Evolutionary conservation across 805 yeast species (phyloP).

Genomic region (Pichia scutulata): DNA sequence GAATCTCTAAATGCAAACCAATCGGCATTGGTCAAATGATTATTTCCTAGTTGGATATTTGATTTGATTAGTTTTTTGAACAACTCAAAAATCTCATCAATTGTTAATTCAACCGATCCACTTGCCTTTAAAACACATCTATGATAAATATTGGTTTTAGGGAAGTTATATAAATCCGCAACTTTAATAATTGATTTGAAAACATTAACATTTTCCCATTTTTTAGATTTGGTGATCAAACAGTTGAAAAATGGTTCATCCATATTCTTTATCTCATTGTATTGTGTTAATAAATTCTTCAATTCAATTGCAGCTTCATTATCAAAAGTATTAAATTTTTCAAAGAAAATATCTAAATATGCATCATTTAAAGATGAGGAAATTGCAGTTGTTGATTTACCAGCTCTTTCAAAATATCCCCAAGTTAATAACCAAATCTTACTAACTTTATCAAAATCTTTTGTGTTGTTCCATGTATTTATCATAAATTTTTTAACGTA

Average conservation of each 20-base stretch:
- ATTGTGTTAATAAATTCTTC: slow-evolving; percentile 46
- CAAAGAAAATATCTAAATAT: slow-evolving; percentile 64
- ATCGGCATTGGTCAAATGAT: slow-evolving; percentile 68
- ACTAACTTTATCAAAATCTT: slow-evolving; percentile 48
- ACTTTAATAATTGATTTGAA: slow-evolving; percentile 56
- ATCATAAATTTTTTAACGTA: slow-evolving; percentile 55
- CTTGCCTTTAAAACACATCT: slow-evolving; percentile 66
- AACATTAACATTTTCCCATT: slow-evolving; percentile 60
- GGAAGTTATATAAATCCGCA: slow-evolving; percentile 50
- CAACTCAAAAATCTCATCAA: slow-evolving; percentile 41
- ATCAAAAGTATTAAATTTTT: slow-evolving; percentile 42
- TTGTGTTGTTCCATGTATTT: slow-evolving; percentile 49
- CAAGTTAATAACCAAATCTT: slow-evolving; percentile 58
- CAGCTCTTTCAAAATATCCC: slow-evolving; percentile 40
- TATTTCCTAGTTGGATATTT: slow-evolving; percentile 42
- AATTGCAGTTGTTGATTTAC: slow-evolving; percentile 53
- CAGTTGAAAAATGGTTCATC: slow-evolving; percentile 84
- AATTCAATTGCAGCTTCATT: slow-evolving; percentile 48
- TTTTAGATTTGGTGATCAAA: slow-evolving; percentile 52
- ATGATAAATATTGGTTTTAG: slow-evolving; percentile 60
- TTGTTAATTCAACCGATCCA: slow-evolving; percentile 49
- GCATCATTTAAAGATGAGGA: slow-evolving; percentile 65
- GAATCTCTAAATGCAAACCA: slow-evolving; percentile 82
- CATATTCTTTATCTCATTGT: slow-evolving; percentile 48
- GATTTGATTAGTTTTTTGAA: slow-evolving; percentile 27